Base-by-base conservation (phyloP, 306 rosid genomes). In the Morella rubra region DNA sequence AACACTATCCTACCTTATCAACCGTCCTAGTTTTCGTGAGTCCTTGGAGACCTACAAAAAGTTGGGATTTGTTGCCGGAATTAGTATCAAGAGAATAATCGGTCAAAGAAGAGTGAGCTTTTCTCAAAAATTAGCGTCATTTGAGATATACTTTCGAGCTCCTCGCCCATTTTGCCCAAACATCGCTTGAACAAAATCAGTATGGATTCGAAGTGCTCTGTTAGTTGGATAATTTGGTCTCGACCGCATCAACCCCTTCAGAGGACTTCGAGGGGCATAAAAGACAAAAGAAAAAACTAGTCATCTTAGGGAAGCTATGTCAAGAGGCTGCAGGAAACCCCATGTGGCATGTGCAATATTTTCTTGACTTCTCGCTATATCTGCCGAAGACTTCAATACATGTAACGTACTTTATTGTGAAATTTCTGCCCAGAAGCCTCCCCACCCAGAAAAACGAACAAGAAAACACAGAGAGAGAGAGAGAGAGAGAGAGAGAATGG, bases 21-120 rank as follows among this genome's bases (percentile, higher is more conserved):
- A 72, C 69, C 72, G 14, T 16, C 55, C 45, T 52, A 79, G 82
- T 20, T 66, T 69, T 60, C 27, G 66, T 15, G 32, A 68, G 40
- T 71, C 68, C 81, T 75, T 77, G 7, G 45, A 75, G 78, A 74
- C 72, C 86, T 83, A 79, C 83, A 77, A 72, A 32, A 85, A 69
- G 83, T 24, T 40, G 70, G 78, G 67, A 49, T 8, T 3, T 78
- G 69, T 58, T n/a, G 37, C 51, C 45, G 76, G 77, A 73, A 59
- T 44, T 68, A 81, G 72, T 18, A 51, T 79, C 62, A 79, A 80
- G 51, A 62, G 60, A 52, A 80, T 76, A 80, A 86, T 78, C 84
- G 58, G 62, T 20, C 22, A 79, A 73, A 74, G 83, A 32, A 32
- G 37, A 32, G 77, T 44, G 32, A 80, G 79, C 79, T 76, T 59